Evolutionary conservation across 805 yeast species (phyloP), one percentile per base, ranked within the genome.

Genomic region (Pichia membranifaciens): DNA sequence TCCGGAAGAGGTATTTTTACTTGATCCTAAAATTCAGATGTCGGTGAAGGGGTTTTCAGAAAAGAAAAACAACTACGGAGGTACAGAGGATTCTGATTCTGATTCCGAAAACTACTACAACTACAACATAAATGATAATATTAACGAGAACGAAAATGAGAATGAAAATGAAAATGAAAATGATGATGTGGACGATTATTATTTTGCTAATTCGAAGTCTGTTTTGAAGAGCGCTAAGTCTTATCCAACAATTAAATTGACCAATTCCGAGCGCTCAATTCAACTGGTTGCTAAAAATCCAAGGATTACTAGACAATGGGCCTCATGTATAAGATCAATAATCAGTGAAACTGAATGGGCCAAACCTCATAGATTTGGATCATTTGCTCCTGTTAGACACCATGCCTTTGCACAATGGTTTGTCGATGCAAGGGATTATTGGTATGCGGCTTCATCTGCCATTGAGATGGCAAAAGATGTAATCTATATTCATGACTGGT

Each of bases 401-500:
- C 80, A 88, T 54, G 87, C 87, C 49, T 86, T 79, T 68, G 96
- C 96, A 12, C 96, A 93, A 62, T 91, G 96, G 93, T 82, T 93
- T 69, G 98, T 93, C 4, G 99, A 93, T 66, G 69, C 63, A 21
- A 74, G 99, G 58, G 99, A 93, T 65, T 87, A 93, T 64, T 84
- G 88, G 70, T 93, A 98, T 97, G 95, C 97, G 1, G 81, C 89
- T 2, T 85, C 96, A 28, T 81, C 89, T 10, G 99, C 98, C 0
- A 70, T 93, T 46, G 88, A 85, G 55, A 83, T 87, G 86, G 98
- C 99, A 0, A 81, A 82, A 54, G 98, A 93, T 70, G 91, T 85
- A 1, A 84, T 93, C 31, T 93, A 82, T 62, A 88, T 93, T 43
- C 97, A 93, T 60, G 99, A 91, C 59, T 93, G 99, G 99, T 93